phyloP scores from a whole-genome alignment of 768 basidiomycete species.

The Mycena epipterygia region DNA sequence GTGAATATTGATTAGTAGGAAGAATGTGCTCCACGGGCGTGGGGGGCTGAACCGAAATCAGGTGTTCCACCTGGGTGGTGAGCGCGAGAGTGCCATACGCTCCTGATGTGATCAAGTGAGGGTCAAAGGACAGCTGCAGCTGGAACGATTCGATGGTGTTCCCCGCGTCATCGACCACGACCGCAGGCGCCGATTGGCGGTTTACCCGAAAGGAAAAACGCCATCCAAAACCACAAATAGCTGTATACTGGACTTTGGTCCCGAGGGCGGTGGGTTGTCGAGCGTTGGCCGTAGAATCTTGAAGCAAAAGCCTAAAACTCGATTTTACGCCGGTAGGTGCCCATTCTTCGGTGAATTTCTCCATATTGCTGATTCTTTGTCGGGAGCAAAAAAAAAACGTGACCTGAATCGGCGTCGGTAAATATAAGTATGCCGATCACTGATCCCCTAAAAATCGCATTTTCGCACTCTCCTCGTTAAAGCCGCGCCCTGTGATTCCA shows the following conservation, averaged over 20 bases:
- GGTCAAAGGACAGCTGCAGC: conserved; percentile 22
- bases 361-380: conserved; percentile 11
- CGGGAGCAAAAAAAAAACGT: too few species aligned
- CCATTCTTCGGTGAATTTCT: conserved; percentile 21
- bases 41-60: conserved; percentile 2
- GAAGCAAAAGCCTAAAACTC: not conserved
- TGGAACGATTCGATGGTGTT: conserved; percentile 21
- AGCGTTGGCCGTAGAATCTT: not conserved
- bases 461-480: too few species aligned
- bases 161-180: conserved; percentile 27
- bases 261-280: not conserved
- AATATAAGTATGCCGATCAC: too few species aligned
- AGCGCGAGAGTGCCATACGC: conserved; percentile 11
- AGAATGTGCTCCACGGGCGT: not conserved
- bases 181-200: conserved; percentile 9
- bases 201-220: conserved; percentile 17
- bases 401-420: too few species aligned
- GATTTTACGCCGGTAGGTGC: conserved; percentile 5
- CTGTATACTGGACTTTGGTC: conserved; percentile 14
- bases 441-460: too few species aligned
- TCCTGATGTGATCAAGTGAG: conserved; percentile 10
- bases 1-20: not conserved
- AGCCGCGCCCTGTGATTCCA: too few species aligned
- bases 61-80: conserved; percentile 8
- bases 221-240: conserved; percentile 30